Conservation (phyloP, 1,284 basidiomycete genomes). For the Exsudoporus floridanus region DNA sequence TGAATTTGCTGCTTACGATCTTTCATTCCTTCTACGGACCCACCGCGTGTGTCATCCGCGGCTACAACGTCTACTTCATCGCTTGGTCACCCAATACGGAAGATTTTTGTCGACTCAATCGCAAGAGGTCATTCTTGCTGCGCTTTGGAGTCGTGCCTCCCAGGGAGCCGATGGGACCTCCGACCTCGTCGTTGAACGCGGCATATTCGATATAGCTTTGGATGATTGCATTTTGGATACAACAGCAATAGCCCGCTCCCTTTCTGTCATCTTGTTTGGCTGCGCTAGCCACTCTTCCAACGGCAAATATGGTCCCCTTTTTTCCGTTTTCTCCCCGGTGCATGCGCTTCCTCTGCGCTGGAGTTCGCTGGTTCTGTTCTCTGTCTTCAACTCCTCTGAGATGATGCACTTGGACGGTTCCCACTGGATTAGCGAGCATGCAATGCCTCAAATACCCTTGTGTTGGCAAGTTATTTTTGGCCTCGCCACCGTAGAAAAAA, state of each 20-base stretch:
- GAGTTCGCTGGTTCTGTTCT: constrained; percentile 20
- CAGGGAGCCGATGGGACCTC: neutral
- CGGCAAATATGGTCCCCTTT: constrained; percentile 4
- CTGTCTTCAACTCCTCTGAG: constrained; percentile 21
- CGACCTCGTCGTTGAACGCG: neutral
- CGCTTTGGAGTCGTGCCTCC: constrained; percentile 25
- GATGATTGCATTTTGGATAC: constrained; percentile 6
- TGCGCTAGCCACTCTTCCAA: neutral
- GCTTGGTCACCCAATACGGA: constrained; percentile 23
- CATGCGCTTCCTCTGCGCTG: constrained; percentile 22
- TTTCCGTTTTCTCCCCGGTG: constrained; percentile 18
- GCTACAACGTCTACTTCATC: constrained; percentile 33
- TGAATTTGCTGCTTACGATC: constrained; percentile 18
- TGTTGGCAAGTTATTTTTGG: constrained; percentile 33
- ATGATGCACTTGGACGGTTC: neutral
- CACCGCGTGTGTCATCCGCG: constrained; percentile 25
- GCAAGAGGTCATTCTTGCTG: constrained; percentile 20
- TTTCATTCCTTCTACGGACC: constrained; percentile 23
- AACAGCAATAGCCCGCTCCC: constrained; percentile 14
- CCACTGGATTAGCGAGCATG: neutral
- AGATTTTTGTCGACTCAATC: constrained; percentile 15
- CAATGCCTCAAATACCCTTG: constrained; percentile 7
- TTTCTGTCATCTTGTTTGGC: constrained; percentile 19
- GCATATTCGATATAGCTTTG: neutral
- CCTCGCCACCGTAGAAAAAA: constrained; percentile 30